phyloP scores from a whole-genome alignment of 2,329 filamentous ascomycete genomes.

The Rutstroemia sydowiana region DNA sequence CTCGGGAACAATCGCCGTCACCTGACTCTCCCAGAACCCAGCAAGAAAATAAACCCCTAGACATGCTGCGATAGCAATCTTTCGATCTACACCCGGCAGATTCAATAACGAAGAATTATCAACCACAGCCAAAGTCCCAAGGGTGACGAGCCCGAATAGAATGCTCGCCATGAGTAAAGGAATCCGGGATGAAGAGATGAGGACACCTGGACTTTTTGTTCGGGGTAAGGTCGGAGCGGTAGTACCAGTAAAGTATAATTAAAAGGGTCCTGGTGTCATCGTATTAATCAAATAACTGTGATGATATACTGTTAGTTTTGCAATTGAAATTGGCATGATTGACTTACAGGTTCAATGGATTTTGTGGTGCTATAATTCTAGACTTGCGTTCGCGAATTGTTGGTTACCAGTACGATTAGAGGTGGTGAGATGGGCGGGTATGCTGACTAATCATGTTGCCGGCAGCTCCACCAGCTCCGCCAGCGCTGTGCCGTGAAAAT shows the following conservation, averaged over 20 bases:
- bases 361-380: too few relatives aligned
- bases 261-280: neutral
- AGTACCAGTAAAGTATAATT: neutral
- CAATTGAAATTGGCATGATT: too few relatives aligned
- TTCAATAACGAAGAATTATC: neutral
- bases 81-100: neutral
- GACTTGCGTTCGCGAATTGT: too few relatives aligned
- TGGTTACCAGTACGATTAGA: too few relatives aligned
- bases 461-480: too few relatives aligned
- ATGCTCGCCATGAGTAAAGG: constrained; percentile 21
- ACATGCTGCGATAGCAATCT: neutral
- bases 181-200: constrained; percentile 29
- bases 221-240: neutral
- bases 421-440: too few relatives aligned
- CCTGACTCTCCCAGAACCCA: constrained; percentile 23
- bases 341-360: too few relatives aligned
- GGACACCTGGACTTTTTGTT: constrained; percentile 13
- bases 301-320: too few relatives aligned
- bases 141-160: neutral
- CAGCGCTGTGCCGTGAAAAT: too few relatives aligned
- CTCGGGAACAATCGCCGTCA: constrained; percentile 23
- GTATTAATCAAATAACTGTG: too few relatives aligned
- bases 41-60: constrained; percentile 1
- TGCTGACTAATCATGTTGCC: too few relatives aligned
- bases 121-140: neutral